Conservation (phyloP, 768 basidiomycete genomes). For the Pisolithus albus region DNA sequence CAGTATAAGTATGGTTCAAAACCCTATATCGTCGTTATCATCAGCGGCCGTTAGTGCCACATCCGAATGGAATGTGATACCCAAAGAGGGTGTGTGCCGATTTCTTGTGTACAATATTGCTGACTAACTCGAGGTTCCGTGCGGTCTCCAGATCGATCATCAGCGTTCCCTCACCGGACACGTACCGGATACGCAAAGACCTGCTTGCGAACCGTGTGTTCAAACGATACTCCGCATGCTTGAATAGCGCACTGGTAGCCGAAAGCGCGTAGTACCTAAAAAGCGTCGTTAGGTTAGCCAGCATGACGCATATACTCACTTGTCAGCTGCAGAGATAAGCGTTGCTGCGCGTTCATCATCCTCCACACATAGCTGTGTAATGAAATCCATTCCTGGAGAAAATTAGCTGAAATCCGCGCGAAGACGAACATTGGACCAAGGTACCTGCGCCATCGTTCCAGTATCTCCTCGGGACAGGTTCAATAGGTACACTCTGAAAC, state of each 20-base stretch:
- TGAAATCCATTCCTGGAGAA: constrained; percentile 62
- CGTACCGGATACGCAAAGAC: constrained; percentile 70
- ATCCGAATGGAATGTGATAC: constrained; percentile 32
- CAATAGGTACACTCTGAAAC: constrained; percentile 60
- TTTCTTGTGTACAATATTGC: constrained; percentile 61
- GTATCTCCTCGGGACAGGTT: constrained; percentile 68
- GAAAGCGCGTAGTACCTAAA: constrained; percentile 83
- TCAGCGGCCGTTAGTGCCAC: background rate
- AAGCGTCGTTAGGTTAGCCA: constrained; percentile 2
- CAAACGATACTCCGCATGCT: constrained; percentile 64
- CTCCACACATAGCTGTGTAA: constrained; percentile 70
- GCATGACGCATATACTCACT: constrained; percentile 46
- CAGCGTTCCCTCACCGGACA: constrained; percentile 86
- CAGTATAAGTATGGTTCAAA: constrained; percentile 78
- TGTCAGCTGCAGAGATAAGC: constrained; percentile 70
- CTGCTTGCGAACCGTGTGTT: constrained; percentile 63
- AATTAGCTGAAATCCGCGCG: too few species aligned
- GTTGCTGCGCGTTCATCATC: constrained; percentile 79
- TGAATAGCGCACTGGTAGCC: constrained; percentile 81
- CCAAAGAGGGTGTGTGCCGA: constrained; percentile 74
- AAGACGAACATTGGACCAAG: constrained; percentile 2
- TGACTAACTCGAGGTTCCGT: constrained; percentile 82
- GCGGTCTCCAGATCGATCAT: constrained; percentile 89
- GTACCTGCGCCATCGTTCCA: constrained; percentile 82
- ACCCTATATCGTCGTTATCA: constrained; percentile 33